Evolutionary conservation across 2,329 filamentous ascomycete genomes (phyloP).

Genomic region (Microdochium bolleyi): DNA sequence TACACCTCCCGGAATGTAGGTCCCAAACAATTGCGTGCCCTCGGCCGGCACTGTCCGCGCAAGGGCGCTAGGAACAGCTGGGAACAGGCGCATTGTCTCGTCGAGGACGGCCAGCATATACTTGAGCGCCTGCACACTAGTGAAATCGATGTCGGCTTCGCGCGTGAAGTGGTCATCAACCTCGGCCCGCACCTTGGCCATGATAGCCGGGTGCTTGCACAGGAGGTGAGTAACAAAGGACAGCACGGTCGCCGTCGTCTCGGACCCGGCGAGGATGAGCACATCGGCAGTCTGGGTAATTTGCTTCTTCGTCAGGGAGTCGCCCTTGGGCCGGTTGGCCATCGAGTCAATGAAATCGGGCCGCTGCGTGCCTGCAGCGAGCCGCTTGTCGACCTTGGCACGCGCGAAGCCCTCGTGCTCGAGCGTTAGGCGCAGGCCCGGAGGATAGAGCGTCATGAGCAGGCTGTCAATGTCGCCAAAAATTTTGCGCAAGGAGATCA

Average conservation of each 20-base stretch:
- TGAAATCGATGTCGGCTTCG: conserved; percentile 28
- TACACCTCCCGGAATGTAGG: background rate
- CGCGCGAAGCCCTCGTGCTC: background rate
- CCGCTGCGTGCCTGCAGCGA: background rate
- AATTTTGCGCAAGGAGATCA: conserved; percentile 2
- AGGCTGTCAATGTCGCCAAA: conserved; percentile 6
- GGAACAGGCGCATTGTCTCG: conserved; percentile 33
- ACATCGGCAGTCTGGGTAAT: conserved; percentile 1
- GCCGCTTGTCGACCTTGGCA: background rate
- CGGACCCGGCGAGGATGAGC: conserved; percentile 36
- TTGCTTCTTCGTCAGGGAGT: background rate
- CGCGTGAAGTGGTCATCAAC: conserved; percentile 26
- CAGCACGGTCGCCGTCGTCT: conserved; percentile 42
- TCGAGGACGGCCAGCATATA: conserved; percentile 34
- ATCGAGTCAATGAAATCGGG: background rate
- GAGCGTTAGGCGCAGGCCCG: conserved; percentile 4
- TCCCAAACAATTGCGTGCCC: background rate
- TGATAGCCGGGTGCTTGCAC: conserved; percentile 22
- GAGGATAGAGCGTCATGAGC: background rate
- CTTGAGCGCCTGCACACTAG: conserved; percentile 18
- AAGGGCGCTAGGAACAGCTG: conserved; percentile 18
- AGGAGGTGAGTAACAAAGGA: conserved; percentile 30
- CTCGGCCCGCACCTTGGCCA: conserved; percentile 26
- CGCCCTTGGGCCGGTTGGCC: background rate
- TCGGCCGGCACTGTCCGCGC: background rate